Conservation (phyloP, 1,284 basidiomycete genomes). For the Tilletia walkeri region DNA sequence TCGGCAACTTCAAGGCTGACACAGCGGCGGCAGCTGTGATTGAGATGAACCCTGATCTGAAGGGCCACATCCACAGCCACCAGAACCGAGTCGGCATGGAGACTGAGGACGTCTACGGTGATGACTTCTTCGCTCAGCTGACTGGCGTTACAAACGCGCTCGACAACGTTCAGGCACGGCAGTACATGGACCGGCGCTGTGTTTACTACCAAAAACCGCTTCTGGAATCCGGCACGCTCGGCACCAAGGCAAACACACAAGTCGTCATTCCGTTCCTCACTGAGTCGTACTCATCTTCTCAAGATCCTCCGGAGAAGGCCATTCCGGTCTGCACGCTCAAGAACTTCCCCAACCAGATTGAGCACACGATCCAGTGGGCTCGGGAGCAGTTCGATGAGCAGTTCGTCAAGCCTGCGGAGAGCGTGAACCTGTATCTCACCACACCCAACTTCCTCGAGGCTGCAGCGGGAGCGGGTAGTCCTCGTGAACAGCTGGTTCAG, state of each 20-base stretch:
- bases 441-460: constrained; percentile 94
- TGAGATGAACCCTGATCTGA: constrained; percentile 93
- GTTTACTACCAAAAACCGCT: constrained; percentile 96
- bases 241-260: constrained; percentile 97
- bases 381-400: constrained; percentile 87
- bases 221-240: constrained; percentile 94
- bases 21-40: constrained; percentile 87
- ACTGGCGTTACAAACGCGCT: constrained; percentile 99
- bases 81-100: constrained; percentile 88
- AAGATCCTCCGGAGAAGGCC: constrained; percentile 98
- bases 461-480: constrained; percentile 55
- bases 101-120: constrained; percentile 91
- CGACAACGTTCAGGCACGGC: constrained; percentile 91
- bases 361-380: constrained; percentile 96
- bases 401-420: constrained; percentile 90
- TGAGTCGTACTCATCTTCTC: constrained; percentile 96
- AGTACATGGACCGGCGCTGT: constrained; percentile 98
- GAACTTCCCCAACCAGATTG: constrained; percentile 98
- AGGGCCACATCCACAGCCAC: constrained; percentile 80
- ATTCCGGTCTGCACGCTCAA: constrained; percentile 97
- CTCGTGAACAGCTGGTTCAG: constrained; percentile 70
- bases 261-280: constrained; percentile 93
- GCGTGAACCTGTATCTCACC: constrained; percentile 93
- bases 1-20: constrained; percentile 97
- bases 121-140: constrained; percentile 80